A percentile compares a stretch with the other conserved stretches of the same genome.
Conservation (phyloP, 768 basidiomycete species). For the Auricularia cornea region DNA sequence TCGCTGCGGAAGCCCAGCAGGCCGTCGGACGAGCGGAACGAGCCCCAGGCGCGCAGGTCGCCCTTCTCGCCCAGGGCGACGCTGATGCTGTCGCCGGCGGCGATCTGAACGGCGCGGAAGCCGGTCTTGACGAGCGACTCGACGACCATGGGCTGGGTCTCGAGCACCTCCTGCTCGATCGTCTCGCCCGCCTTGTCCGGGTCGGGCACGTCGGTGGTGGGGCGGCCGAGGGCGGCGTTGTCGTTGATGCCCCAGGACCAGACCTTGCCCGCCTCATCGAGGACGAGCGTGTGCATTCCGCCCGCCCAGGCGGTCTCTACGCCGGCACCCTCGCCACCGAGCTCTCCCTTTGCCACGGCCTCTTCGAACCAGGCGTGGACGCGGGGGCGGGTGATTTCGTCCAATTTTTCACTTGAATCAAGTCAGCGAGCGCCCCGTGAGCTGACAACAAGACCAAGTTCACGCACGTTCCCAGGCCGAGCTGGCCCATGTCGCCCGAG, state of each 20-base stretch:
- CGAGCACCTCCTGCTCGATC: constrained; percentile 27
- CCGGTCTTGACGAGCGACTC: constrained; percentile 26
- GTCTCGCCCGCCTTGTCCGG: constrained; percentile 19
- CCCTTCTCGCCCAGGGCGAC: constrained; percentile 35
- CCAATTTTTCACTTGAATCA: not conserved
- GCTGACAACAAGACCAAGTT: not conserved
- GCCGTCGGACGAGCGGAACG: constrained; percentile 30
- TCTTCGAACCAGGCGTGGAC: not conserved
- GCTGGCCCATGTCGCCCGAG: constrained; percentile 90
- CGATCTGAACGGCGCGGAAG: constrained; percentile 35
- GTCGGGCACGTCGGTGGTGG: constrained; percentile 23
- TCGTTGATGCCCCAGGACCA: constrained; percentile 26
- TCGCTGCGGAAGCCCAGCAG: constrained; percentile 24
- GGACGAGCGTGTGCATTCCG: constrained; percentile 41
- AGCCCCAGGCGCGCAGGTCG: constrained; percentile 34
- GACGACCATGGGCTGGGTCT: constrained; percentile 28
- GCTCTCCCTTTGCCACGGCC: constrained; percentile 22
- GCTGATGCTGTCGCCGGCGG: constrained; percentile 35
- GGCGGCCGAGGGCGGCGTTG: constrained; percentile 29
- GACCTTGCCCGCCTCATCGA: constrained; percentile 33
- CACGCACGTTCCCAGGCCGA: constrained; percentile 20
- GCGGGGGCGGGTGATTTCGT: not conserved
- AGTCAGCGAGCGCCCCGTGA: not conserved
- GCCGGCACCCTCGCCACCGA: constrained; percentile 23
- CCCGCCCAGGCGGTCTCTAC: constrained; percentile 33